phyloP scores from a whole-genome alignment of 129 eudicot species.

The Pseudognaphalium luteoalbum region DNA sequence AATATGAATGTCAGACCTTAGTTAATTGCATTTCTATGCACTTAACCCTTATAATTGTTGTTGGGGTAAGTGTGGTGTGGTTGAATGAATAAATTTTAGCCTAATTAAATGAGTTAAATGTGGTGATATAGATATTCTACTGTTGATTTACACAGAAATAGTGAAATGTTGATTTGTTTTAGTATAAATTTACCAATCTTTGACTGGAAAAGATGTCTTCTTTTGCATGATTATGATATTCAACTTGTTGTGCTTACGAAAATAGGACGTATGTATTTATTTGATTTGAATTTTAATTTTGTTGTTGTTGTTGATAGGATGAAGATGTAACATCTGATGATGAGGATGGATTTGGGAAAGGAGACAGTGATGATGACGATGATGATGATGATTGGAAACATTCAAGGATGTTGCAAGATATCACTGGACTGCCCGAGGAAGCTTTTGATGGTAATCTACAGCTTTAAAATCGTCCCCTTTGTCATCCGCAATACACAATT shows the following conservation, averaged over 20 bases:
- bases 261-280: neutral
- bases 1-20: no score
- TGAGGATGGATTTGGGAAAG: slow-evolving; percentile 20
- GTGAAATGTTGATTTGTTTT: neutral
- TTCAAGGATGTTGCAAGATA: slow-evolving; percentile 72
- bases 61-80: neutral
- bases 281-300: neutral
- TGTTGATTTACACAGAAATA: neutral
- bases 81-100: neutral
- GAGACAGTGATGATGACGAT: slow-evolving; percentile 35
- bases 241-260: neutral
- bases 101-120: neutral
- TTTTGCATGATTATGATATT: neutral
- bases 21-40: no score
- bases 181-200: neutral
- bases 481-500: neutral
- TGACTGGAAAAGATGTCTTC: neutral
- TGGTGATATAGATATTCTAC: neutral
- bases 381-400: slow-evolving; percentile 54
- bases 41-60: no score
- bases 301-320: slow-evolving; percentile 48
- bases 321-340: slow-evolving; percentile 64
- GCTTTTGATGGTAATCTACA: slow-evolving; percentile 75
- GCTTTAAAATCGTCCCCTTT: neutral
- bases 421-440: slow-evolving; percentile 78